Evolutionary conservation across 164 flowering plant genomes (phyloP).

Genomic region (Echeveria elegans): DNA sequence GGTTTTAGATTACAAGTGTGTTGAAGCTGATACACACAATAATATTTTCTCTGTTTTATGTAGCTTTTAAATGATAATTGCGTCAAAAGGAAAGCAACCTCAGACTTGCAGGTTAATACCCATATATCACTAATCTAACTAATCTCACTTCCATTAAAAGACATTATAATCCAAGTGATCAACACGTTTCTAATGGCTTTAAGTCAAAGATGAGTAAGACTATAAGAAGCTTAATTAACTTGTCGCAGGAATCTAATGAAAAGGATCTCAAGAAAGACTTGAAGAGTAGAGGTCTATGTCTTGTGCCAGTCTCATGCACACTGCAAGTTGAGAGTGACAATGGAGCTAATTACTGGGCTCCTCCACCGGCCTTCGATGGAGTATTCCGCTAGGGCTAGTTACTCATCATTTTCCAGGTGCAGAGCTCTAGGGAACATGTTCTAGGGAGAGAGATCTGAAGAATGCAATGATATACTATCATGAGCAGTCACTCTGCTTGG

Average conservation of each 20-base stretch:
- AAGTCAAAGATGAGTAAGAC: neutral
- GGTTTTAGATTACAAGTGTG: neutral
- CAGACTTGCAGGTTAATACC: slow-evolving; percentile 20
- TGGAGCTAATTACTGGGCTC: slow-evolving; percentile 50
- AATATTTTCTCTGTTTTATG: neutral
- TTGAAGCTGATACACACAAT: neutral
- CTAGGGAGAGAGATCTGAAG: neutral
- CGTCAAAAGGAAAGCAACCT: slow-evolving; percentile 44
- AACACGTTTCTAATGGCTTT: neutral
- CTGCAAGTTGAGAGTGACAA: slow-evolving; percentile 35
- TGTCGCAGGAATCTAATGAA: slow-evolving; percentile 21
- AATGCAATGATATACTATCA: slow-evolving; percentile 57
- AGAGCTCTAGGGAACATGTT: neutral
- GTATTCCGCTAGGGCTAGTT: slow-evolving; percentile 27
- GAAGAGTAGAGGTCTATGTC: slow-evolving; percentile 48
- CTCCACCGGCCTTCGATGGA: slow-evolving; percentile 25
- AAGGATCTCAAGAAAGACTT: slow-evolving; percentile 25
- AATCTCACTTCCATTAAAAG: neutral
- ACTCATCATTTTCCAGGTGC: neutral
- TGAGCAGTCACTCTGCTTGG: slow-evolving; percentile 74
- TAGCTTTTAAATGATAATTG: slow-evolving; percentile 49
- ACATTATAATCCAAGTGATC: too few relatives aligned
- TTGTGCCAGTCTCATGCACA: slow-evolving; percentile 45
- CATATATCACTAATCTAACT: too few relatives aligned
- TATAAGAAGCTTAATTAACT: neutral